These are phyloP conservation scores for Beauveria rudraprayagi DNA, from an alignment of 2,329 filamentous ascomycete species.

Conservation along the genomic window DNA sequence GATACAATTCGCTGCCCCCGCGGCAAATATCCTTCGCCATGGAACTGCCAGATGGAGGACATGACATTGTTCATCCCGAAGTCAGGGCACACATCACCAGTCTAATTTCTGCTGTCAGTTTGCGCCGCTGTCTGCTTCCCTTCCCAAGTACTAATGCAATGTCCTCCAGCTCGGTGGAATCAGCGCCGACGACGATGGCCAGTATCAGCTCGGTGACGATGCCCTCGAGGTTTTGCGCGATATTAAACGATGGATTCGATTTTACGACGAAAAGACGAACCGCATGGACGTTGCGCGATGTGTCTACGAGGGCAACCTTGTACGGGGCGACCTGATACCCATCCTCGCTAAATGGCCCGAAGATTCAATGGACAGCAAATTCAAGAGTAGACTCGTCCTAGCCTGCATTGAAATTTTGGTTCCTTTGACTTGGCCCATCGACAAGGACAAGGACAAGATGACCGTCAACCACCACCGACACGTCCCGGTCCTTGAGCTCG, in stretches of 20 bases:
- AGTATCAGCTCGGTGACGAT: constrained; percentile 87
- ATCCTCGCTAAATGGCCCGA: constrained; percentile 80
- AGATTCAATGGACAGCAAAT: constrained; percentile 60
- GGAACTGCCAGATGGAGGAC: constrained; percentile 44
- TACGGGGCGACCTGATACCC: constrained; percentile 80
- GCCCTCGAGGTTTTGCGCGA: constrained; percentile 87
- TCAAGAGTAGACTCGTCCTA: constrained; percentile 71
- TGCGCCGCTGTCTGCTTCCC: neutral
- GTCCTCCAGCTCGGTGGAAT: constrained; percentile 67
- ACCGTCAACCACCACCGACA: constrained; percentile 91
- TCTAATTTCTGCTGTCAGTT: constrained; percentile 80
- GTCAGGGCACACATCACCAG: constrained; percentile 90
- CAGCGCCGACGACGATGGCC: constrained; percentile 68
- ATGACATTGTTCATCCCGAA: constrained; percentile 74
- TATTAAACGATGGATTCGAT: constrained; percentile 87
- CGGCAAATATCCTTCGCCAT: constrained; percentile 27
- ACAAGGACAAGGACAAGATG: constrained; percentile 69
- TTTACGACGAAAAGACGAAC: constrained; percentile 89
- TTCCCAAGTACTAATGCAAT: constrained; percentile 12
- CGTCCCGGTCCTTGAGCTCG: constrained; percentile 78
- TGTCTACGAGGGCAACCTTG: constrained; percentile 83
- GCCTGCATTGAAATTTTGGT: constrained; percentile 87
- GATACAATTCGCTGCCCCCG: neutral
- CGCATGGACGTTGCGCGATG: constrained; percentile 92
- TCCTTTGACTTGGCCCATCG: constrained; percentile 88